Conservation (phyloP, 768 basidiomycete species). For the Phaeotremella fagi region DNA sequence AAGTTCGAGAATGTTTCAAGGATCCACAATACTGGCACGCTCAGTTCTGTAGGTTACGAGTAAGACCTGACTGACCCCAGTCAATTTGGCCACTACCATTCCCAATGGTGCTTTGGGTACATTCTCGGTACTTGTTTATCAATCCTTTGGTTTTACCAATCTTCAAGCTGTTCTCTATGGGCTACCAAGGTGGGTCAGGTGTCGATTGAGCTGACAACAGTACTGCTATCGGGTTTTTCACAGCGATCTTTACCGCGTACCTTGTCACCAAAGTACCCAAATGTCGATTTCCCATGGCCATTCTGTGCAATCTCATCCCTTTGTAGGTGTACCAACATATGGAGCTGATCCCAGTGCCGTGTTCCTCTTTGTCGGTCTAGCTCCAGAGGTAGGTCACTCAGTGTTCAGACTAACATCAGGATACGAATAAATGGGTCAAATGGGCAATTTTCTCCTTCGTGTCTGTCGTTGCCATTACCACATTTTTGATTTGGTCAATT, state of each 20-base stretch:
- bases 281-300: constrained; percentile 7
- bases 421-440: constrained; percentile 10
- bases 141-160: constrained; percentile 20
- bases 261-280: constrained; percentile 2
- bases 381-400: constrained; percentile 4
- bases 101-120: constrained; percentile 25
- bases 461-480: constrained; percentile 9
- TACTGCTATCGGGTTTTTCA: constrained; percentile 11
- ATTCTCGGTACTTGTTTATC: constrained; percentile 11
- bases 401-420: background rate
- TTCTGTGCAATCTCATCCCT: background rate
- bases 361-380: constrained; percentile 20
- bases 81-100: background rate
- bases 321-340: background rate
- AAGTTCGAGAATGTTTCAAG: constrained; percentile 21
- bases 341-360: constrained; percentile 1
- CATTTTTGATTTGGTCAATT: constrained; percentile 25
- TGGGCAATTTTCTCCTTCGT: constrained; percentile 13
- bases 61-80: constrained; percentile 5
- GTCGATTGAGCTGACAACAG: too few species aligned
- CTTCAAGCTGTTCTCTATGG: constrained; percentile 15
- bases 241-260: constrained; percentile 10
- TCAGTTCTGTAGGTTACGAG: too few species aligned
- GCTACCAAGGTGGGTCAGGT: too few species aligned
- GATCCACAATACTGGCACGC: constrained; percentile 3